Evolutionary conservation across 2,329 filamentous ascomycete species (phyloP), one percentile per base, ranked within the genome.

Genomic region (Colletotrichum scovillei): DNA sequence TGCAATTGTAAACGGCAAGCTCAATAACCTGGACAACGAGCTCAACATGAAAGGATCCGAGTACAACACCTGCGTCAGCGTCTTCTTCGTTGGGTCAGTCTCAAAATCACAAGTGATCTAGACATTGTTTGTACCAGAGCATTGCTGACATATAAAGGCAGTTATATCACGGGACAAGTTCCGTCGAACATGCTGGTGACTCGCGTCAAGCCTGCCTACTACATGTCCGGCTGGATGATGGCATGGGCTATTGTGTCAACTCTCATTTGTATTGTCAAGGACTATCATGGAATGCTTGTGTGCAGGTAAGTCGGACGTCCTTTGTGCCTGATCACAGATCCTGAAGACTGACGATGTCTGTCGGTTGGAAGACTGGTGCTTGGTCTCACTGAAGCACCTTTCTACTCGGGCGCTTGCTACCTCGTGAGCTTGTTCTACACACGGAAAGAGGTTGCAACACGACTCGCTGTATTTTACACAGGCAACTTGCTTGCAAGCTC

Each of bases 401-500:
- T 83, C 46, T 82, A 81, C 67, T 80, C 79, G 0, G 80, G 82
- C 35, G 80, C 77, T 1, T 67, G 81, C 1, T 81, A 79, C 63
- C 82, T 88, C 57, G 80, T 90, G 3, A 86, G 85, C 2, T 84
- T 87, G 38, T 90, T 88, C 79, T 90, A 90, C 78, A 89, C 87
- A 1, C 82, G 86, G 32, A 86, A 88, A 75, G 84, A 86, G 76
- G 76, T 86, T 28, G 80, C 82, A 16, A 78, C 82, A 3, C 80
- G 85, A 60, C 83, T 86, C 38, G 81, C 84, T 5, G 82, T 87
- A 66, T 79, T 88, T 9, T 88, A 87, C 70, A 81, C 84, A 0
- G 84, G 83, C 0, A 81, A 81, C 19, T 78, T 82, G 16, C 73
- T 81, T 28, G 78, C 81, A 1, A 81, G 78, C 0, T 81, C 82